Base-by-base conservation (phyloP, 768 basidiomycete species). In the Leccinum subgranulosum region DNA sequence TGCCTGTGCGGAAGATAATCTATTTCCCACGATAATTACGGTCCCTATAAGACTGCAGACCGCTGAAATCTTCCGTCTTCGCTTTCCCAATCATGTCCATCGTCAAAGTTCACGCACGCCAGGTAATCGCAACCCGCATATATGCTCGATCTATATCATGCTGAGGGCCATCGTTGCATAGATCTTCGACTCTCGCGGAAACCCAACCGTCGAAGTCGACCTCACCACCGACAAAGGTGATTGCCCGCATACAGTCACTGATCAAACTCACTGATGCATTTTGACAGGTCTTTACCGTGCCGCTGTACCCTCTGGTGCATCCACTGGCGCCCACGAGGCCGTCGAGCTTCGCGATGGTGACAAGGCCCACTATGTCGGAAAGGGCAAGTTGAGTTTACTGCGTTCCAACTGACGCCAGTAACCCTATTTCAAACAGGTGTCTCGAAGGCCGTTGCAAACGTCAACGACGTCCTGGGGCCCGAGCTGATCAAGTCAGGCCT, bases 101-200 rank as follows among this genome's bases (percentile, higher is more conserved):
- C 80, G 86, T 86, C 57, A 94, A 94, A 79, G 77, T 97, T 70
- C 82, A 87, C 78, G 94, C 94, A 69, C 92, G 94, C 73, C 93
- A 95, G 87, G 94, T 92, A 76, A 60, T 72, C 34, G 17, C 17
- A 23, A 23, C 33, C 53, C 34, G 34, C 14, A 56, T 45, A 46
- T 59, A 43, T 53, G 36, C 57, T 29, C 33, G 45, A 51, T 39
- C 19, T 7, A 45, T 48, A 7, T 27, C 43, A 36, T 46, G 39
- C 55, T 62, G 60, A 74, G 49, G 49, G 56, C 33, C 1, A 21
- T 54, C 41, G 60, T 59, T 46, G 25, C 27, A 1, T 69, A 98
- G 96, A 96, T 98, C 86, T 98, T 97, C 75, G 96, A 98, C 83
- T 98, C 94, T 71, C 93, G 96, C 72, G 95, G 94, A 67, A 94